These are phyloP conservation scores for Racocetra persica DNA, from an alignment of 371 early-diverging fungal genomes.

Conservation along the genomic window DNA sequence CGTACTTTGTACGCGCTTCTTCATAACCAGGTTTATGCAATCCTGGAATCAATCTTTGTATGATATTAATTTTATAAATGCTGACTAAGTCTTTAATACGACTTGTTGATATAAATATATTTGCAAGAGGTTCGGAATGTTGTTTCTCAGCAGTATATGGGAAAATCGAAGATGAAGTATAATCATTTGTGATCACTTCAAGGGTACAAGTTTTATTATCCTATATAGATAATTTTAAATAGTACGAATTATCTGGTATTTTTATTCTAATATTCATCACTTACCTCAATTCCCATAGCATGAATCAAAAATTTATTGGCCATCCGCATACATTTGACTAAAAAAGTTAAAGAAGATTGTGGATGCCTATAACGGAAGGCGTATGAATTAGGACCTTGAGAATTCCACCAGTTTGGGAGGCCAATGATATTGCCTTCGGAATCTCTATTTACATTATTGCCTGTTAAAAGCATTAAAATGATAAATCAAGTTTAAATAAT, in stretches of 20 bases:
- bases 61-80: constrained; percentile 66
- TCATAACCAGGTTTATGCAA: constrained; percentile 67
- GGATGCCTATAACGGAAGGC: constrained; percentile 74
- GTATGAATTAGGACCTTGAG: constrained; percentile 52
- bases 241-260: neutral
- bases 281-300: constrained; percentile 70
- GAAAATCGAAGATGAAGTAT: constrained; percentile 62
- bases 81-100: constrained; percentile 68
- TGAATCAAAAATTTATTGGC: constrained; percentile 71
- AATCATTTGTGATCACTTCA: constrained; percentile 61
- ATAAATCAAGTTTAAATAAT: too few species aligned
- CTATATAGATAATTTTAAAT: constrained; percentile 40
- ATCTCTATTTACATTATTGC: neutral
- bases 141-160: constrained; percentile 57
- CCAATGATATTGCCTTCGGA: constrained; percentile 6
- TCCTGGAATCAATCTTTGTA: constrained; percentile 75
- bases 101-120: constrained; percentile 65
- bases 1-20: constrained; percentile 46
- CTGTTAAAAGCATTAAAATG: neutral
- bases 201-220: constrained; percentile 69
- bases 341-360: constrained; percentile 72
- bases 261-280: neutral
- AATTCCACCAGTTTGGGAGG: constrained; percentile 43
- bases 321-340: constrained; percentile 72
- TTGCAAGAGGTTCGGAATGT: constrained; percentile 56